Percentiles rank a stretch among this genome's conserved stretches.
Conservation (phyloP, 78 protist genomes). For the Dictyostelium citrinum region DNA sequence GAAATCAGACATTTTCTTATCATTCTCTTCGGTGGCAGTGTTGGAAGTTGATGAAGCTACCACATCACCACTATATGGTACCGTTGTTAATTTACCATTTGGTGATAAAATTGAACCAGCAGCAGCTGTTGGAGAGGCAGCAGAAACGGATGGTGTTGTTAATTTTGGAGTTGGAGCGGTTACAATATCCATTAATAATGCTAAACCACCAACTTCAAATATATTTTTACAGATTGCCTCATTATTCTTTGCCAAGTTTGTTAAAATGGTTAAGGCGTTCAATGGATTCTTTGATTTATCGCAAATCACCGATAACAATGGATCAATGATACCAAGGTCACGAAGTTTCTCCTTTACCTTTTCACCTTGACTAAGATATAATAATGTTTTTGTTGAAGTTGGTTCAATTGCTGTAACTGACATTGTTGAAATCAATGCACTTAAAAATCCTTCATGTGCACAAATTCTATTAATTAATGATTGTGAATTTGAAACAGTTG, state of each 20-base stretch:
- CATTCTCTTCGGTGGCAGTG: background rate
- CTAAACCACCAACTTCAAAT: constrained; percentile 66
- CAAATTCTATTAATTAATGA: background rate
- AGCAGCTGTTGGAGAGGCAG: background rate
- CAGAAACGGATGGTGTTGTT: background rate
- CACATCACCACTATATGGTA: constrained; percentile 26
- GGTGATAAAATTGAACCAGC: background rate
- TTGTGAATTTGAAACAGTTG: background rate
- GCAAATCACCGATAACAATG: constrained; percentile 43
- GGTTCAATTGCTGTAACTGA: background rate
- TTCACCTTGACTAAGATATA: background rate
- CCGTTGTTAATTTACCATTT: background rate
- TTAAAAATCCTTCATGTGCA: background rate
- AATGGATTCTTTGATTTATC: constrained; percentile 34
- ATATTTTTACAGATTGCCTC: constrained; percentile 24
- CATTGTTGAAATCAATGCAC: background rate
- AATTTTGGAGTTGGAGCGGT: constrained; percentile 33
- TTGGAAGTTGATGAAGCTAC: background rate
- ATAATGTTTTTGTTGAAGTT: background rate
- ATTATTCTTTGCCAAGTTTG: constrained; percentile 40
- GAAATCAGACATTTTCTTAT: constrained; percentile 4
- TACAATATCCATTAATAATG: constrained; percentile 50
- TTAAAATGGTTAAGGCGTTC: constrained; percentile 8
- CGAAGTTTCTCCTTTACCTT: constrained; percentile 21
- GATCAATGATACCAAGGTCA: constrained; percentile 40